Evolutionary conservation across 176 grass and related monocot species (phyloP).

Genomic region (Triticum turgidum): DNA sequence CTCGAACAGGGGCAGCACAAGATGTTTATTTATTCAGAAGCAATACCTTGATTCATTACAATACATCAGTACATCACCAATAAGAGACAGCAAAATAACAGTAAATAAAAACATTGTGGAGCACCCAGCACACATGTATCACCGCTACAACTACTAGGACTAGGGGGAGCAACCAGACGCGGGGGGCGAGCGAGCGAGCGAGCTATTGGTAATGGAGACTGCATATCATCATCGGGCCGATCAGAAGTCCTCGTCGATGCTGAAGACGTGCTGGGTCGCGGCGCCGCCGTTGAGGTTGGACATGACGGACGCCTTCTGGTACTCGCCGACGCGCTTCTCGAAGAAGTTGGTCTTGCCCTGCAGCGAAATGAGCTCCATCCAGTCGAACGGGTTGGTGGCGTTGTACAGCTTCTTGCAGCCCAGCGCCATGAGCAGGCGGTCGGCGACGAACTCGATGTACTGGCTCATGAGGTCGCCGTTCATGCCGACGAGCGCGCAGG

Average conservation of each 20-base stretch:
- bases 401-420: conserved; percentile 69
- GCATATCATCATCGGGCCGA: background rate
- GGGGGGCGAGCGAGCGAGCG: background rate
- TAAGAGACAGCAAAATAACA: background rate
- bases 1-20: background rate
- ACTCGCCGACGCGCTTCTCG: conserved; percentile 82
- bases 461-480: conserved; percentile 70
- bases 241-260: conserved; percentile 86
- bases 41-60: conserved; percentile 4
- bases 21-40: background rate
- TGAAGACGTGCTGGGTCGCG: conserved; percentile 60
- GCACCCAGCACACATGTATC: conserved; percentile 5
- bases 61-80: conserved; percentile 12
- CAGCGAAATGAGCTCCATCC: conserved; percentile 89
- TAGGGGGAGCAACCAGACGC: background rate
- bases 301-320: conserved; percentile 85
- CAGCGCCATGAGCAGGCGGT: conserved; percentile 62
- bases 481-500: conserved; percentile 68
- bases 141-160: background rate
- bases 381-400: conserved; percentile 66
- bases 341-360: conserved; percentile 92
- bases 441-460: conserved; percentile 81
- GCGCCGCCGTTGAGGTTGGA: conserved; percentile 51
- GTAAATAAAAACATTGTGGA: background rate
- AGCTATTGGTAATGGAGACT: background rate